Conservation (phyloP, 2,329 filamentous ascomycete species). For the Aspergillus tamarii region DNA sequence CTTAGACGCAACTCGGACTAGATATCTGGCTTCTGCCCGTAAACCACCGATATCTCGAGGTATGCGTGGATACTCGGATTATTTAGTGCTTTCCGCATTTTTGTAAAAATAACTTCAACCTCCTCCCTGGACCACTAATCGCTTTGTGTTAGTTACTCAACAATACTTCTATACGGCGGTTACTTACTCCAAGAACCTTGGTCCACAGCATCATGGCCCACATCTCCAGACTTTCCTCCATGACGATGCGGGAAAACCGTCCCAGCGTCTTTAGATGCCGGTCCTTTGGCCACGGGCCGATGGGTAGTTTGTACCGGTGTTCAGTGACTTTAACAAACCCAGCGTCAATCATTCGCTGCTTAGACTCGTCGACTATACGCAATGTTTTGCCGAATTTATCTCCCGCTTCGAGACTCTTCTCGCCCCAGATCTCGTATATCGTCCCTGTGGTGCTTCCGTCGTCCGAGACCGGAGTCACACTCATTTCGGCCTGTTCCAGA, state of each 20-base stretch:
- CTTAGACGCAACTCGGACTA: background rate
- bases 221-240: background rate
- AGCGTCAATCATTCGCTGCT: constrained; percentile 20
- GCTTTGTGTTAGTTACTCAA: background rate
- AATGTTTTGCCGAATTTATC: constrained; percentile 29
- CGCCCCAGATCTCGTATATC: constrained; percentile 15
- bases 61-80: constrained; percentile 12
- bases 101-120: constrained; percentile 8
- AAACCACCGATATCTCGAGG: background rate
- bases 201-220: constrained; percentile 5
- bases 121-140: background rate
- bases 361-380: constrained; percentile 28
- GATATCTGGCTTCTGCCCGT: background rate
- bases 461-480: constrained; percentile 24
- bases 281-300: background rate
- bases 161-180: background rate
- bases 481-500: constrained; percentile 42
- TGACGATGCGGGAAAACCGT: background rate
- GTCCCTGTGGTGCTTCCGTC: constrained; percentile 16
- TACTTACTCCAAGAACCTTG: background rate
- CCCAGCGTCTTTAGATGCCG: constrained; percentile 1
- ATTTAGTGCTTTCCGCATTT: constrained; percentile 9
- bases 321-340: constrained; percentile 30
- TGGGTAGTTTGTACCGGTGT: background rate
- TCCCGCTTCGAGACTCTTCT: constrained; percentile 15